Evolutionary conservation across 176 grass and related monocot species (phyloP).

Genomic region (Urochloa ruziziensis): DNA sequence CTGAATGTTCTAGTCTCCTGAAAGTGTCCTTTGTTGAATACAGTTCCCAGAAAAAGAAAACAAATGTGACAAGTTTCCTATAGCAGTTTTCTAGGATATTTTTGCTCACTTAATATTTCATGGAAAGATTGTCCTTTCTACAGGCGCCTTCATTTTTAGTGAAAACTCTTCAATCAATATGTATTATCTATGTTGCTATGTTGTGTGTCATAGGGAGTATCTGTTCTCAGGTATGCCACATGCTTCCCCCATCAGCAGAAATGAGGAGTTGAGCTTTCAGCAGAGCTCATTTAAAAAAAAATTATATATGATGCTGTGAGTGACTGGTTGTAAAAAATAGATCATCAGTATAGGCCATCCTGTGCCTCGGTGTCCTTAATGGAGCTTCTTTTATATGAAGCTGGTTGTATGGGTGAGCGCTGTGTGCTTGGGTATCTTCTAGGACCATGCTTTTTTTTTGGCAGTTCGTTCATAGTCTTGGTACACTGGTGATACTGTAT

Average conservation of each 20-base stretch:
- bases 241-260: not conserved
- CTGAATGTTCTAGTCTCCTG: not conserved
- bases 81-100: not conserved
- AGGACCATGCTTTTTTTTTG: too few relatives aligned
- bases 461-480: too few relatives aligned
- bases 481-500: too few relatives aligned
- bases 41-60: not conserved
- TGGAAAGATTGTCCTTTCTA: not conserved
- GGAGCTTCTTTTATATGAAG: too few relatives aligned
- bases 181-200: not conserved
- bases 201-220: not conserved
- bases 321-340: too few relatives aligned
- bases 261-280: not conserved
- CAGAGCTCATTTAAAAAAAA: not conserved
- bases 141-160: not conserved
- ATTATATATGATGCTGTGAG: not conserved
- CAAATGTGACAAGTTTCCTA: not conserved
- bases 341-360: too few relatives aligned
- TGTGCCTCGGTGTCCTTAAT: too few relatives aligned
- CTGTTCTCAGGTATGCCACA: too few relatives aligned
- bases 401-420: too few relatives aligned
- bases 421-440: too few relatives aligned
- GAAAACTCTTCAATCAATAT: not conserved
- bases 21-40: not conserved
- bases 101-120: not conserved